phyloP scores from a whole-genome alignment of 208 protist genomes.

The Herpetomonas tarakana region DNA sequence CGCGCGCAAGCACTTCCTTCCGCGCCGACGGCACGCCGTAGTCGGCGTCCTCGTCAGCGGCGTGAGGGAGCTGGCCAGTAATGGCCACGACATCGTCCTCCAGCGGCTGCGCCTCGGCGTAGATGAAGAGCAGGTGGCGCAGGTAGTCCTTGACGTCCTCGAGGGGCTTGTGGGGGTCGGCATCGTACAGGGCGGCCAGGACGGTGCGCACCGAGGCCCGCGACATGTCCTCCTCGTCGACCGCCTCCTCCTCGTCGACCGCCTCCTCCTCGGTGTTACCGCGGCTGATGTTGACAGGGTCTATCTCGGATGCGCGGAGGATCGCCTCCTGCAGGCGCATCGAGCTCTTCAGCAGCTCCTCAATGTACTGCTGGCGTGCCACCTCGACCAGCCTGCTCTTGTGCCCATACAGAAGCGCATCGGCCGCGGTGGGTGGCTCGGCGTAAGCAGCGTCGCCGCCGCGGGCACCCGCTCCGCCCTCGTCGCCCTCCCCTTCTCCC shows the following conservation, averaged over 20 bases:
- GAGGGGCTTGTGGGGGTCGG: conserved; percentile 27
- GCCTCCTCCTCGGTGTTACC: background rate
- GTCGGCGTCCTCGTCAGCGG: no score
- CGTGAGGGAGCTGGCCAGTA: background rate
- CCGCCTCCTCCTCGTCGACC: background rate
- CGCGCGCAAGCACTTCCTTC: no score
- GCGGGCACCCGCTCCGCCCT: background rate
- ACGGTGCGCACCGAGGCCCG: conserved; percentile 31
- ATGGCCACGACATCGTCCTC: conserved; percentile 18
- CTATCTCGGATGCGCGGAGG: conserved; percentile 17
- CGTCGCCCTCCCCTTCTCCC: background rate
- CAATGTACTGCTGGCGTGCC: conserved; percentile 36
- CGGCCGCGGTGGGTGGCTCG: no score
- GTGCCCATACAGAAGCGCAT: conserved; percentile 10
- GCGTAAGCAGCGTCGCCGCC: background rate
- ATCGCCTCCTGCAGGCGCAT: conserved; percentile 42
- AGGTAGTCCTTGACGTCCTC: conserved; percentile 38
- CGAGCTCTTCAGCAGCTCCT: conserved; percentile 36
- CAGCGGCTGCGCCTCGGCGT: conserved; percentile 21
- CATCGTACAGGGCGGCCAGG: conserved; percentile 24
- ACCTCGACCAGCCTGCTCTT: conserved; percentile 36
- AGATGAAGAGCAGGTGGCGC: conserved; percentile 39
- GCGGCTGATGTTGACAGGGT: conserved; percentile 12
- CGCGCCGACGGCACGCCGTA: no score
- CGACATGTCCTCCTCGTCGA: background rate